Conservation (phyloP, 768 basidiomycete species). For the Termitomyces sp. region DNA sequence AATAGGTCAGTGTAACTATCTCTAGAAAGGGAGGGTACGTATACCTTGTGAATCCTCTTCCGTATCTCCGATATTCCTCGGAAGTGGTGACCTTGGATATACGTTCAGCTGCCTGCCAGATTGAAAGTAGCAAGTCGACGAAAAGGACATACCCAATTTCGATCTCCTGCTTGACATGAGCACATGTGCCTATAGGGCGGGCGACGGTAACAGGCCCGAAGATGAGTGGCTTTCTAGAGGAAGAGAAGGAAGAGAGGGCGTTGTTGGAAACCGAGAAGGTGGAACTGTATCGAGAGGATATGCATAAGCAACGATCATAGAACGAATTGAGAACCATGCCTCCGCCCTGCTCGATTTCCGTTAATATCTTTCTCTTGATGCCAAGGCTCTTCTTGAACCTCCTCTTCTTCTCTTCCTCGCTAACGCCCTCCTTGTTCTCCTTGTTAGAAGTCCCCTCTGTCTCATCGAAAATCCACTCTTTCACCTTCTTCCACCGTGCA, state of each 20-base stretch:
- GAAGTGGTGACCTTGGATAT: neutral
- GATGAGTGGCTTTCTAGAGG: constrained; percentile 16
- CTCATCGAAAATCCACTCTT: constrained; percentile 36
- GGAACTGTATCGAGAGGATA: neutral
- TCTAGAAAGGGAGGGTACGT: neutral
- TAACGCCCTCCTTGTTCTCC: constrained; percentile 16
- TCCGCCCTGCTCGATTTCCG: constrained; percentile 12
- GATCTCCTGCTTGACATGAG: neutral
- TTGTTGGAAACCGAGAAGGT: constrained; percentile 3
- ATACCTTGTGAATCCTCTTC: constrained; percentile 36
- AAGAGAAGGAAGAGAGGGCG: neutral
- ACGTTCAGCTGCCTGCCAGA: neutral
- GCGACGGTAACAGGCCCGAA: constrained; percentile 14
- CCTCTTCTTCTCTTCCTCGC: constrained; percentile 22
- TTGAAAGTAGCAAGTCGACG: too few relatives aligned
- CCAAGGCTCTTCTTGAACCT: constrained; percentile 14
- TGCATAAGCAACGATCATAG: neutral
- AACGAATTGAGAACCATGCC: neutral
- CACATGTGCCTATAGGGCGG: neutral
- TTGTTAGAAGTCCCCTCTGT: constrained; percentile 9
- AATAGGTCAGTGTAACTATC: neutral
- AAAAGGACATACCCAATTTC: neutral
- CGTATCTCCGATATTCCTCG: constrained; percentile 16
- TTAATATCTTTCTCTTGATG: constrained; percentile 18
- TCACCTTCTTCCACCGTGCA: constrained; percentile 44